Evolutionary conservation across 345 rosid species (phyloP).

Genomic region (Corchorus olitorius): DNA sequence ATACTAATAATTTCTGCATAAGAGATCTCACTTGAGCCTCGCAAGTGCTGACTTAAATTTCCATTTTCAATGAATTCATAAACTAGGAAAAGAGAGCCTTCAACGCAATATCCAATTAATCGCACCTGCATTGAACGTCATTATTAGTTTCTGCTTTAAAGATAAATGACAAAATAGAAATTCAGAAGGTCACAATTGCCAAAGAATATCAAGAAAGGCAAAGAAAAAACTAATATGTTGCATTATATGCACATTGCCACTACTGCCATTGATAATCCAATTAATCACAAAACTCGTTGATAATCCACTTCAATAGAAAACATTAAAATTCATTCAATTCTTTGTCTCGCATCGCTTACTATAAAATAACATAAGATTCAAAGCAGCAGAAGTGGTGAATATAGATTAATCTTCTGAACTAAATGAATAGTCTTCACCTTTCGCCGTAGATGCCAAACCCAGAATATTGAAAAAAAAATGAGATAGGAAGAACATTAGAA

Average conservation of each 20-base stretch:
- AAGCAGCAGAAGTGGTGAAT: background rate
- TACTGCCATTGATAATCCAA: background rate
- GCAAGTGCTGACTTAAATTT: slow-evolving; percentile 88
- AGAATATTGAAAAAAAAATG: slow-evolving; percentile 1
- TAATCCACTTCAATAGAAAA: background rate
- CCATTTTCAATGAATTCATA: slow-evolving; percentile 95
- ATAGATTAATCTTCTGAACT: background rate
- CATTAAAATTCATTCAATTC: background rate
- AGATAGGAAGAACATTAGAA: background rate
- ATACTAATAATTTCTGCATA: background rate
- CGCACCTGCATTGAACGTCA: slow-evolving; percentile 58
- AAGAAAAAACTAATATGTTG: background rate
- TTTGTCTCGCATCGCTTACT: background rate
- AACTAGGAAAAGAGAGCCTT: slow-evolving; percentile 86
- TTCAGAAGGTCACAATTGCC: background rate
- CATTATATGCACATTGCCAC: background rate
- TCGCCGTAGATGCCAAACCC: background rate
- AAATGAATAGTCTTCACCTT: background rate
- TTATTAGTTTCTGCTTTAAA: background rate
- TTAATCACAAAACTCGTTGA: background rate
- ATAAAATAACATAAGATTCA: background rate
- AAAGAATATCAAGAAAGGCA: background rate
- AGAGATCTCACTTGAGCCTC: slow-evolving; percentile 64
- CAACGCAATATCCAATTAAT: slow-evolving; percentile 88
- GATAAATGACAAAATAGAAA: background rate